Evolutionary conservation across 2,329 filamentous ascomycete species (phyloP), one percentile per base, ranked within the genome.

Genomic region (Thyridium curvatum): DNA sequence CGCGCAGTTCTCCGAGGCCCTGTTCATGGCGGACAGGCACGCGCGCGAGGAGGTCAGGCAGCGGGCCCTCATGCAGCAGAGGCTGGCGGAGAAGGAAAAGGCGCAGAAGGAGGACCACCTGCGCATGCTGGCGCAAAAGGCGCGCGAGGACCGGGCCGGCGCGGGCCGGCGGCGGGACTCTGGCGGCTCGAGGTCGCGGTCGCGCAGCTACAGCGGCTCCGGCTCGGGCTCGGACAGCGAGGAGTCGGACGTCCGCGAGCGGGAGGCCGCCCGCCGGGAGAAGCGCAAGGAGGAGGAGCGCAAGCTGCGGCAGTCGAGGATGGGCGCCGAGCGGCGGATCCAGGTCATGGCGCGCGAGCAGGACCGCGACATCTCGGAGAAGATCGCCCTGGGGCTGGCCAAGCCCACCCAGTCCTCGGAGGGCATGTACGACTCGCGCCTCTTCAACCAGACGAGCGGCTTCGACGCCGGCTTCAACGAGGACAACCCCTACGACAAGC

Each of bases 401-500:
- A 98, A 97, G 62, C 93, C 93, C 3, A 96, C 93, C 4, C 85
- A 93, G 57, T 86, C 82, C 37, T 84, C 84, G 40, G 93, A 98
- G 61, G 82, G 86, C 17, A 97, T 97, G 93, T 98, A 94, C 67
- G 93, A 98, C 65, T 94, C 89, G 3, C 76, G 93, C 31, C 66
- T 98, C 21, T 98, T 98, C 66, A 96, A 97, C 64, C 88, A 94
- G 64, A 84, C 82, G 6, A 90, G 85, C 51, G 93, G 93, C 0
- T 94, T 98, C 58, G 84, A 89, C 50, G 77, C 82, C 38, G 93
- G 91, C 1, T 89, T 96, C 73, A 98, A 98, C 61, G 93, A 98
- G 61, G 93, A 98, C 60, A 93, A 98, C 56, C 81, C 83, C 1
- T 98, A 97, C 66, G 93, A 97, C 61, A 97, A 97, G 65, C 93